Percentiles rank a stretch among this genome's conserved stretches.
phyloP scores from a whole-genome alignment of 768 basidiomycete species.

The Termitomyces bulborhizus region DNA sequence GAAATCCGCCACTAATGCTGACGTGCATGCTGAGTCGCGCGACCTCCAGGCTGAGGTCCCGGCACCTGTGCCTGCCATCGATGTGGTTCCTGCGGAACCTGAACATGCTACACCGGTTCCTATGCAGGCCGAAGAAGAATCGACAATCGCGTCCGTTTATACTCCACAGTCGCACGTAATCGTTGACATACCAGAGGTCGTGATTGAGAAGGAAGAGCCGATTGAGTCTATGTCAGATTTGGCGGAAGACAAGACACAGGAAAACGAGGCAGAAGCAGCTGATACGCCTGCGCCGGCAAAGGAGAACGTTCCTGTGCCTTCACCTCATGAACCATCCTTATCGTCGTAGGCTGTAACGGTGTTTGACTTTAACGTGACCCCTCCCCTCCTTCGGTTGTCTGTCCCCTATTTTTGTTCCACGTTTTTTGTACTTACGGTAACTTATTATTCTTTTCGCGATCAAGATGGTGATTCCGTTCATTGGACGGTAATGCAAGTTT shows the following conservation, averaged over 20 bases:
- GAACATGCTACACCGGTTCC: neutral
- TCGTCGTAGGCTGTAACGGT: too few species aligned
- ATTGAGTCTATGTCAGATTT: neutral
- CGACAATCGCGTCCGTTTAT: neutral
- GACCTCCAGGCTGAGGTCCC: neutral
- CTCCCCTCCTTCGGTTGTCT: too few species aligned
- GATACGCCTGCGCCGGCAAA: neutral
- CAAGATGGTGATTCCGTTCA: too few species aligned
- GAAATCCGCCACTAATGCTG: neutral
- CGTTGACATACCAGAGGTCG: neutral
- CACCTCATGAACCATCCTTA: too few species aligned
- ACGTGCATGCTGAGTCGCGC: neutral
- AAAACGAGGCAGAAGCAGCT: neutral
- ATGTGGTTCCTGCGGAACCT: neutral
- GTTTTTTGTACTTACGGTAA: too few species aligned
- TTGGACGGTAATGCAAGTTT: too few species aligned
- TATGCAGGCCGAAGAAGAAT: neutral
- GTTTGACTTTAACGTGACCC: too few species aligned
- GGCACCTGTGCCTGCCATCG: neutral
- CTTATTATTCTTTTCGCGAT: too few species aligned
- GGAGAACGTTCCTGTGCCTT: neutral
- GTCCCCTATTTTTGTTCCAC: too few species aligned
- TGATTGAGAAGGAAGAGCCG: neutral
- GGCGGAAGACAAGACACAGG: neutral
- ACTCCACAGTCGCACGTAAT: neutral